These are phyloP conservation scores for Helichrysum umbraculigerum DNA, from an alignment of 129 eudicot genomes.

Conservation along the genomic window DNA sequence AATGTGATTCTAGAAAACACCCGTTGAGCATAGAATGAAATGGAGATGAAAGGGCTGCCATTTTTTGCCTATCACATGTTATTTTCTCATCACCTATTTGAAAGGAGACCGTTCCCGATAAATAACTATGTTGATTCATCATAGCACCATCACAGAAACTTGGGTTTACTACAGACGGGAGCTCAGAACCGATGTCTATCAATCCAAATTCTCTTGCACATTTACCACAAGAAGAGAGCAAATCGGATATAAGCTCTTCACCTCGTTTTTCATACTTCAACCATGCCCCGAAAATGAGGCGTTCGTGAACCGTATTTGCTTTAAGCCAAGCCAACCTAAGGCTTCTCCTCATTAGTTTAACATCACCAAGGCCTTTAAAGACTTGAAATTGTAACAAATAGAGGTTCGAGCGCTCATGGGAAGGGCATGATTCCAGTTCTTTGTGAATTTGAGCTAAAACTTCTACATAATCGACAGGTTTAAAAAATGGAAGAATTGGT, in stretches of 20 bases:
- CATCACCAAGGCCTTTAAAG: constrained; percentile 94
- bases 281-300: constrained; percentile 86
- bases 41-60: constrained; percentile 81
- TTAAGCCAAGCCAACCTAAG: constrained; percentile 87
- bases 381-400: constrained; percentile 90
- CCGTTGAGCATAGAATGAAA: constrained; percentile 93
- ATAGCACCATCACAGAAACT: constrained; percentile 29
- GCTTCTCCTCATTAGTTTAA: constrained; percentile 87
- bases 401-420: constrained; percentile 60
- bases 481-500: constrained; percentile 78
- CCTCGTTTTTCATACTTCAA: constrained; percentile 91
- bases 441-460: constrained; percentile 93
- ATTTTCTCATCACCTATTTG: constrained; percentile 65
- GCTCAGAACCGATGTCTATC: constrained; percentile 73
- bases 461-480: constrained; percentile 90
- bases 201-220: constrained; percentile 69
- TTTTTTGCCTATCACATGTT: constrained; percentile 69
- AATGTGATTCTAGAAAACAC: constrained; percentile 77
- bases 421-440: constrained; percentile 86
- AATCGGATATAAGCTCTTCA: constrained; percentile 83
- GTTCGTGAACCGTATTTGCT: constrained; percentile 69
- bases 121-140: constrained; percentile 26
- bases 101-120: constrained; percentile 56
- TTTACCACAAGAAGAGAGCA: constrained; percentile 81
- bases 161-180: constrained; percentile 35